Base-by-base conservation (phyloP, 768 basidiomycete genomes). In the Psilocybe cubensis region DNA sequence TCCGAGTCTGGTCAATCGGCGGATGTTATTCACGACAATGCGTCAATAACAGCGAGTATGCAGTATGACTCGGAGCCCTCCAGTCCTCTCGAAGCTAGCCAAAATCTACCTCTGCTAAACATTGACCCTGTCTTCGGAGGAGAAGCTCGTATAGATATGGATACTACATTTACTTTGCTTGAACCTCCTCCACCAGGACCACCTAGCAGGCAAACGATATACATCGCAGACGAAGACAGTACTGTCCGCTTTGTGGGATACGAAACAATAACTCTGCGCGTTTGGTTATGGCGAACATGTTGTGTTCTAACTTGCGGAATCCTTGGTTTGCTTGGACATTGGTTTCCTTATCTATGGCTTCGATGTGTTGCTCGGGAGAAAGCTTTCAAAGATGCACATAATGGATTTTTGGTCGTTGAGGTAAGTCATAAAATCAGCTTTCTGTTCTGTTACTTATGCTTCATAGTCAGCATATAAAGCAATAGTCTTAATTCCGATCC, bases 321-420 rank as follows among this genome's bases (percentile, higher is more conserved):
- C 4, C 75, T 98, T 20, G 88, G 82, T 10, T 79, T 99, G 17
- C 72, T 96, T 8, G 96, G 95, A 3, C 87, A 94, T 66, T 99
- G 97, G 97, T 87, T 97, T 62, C 97, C 97, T 54, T 83, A 81
- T 4, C 62, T 95, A 24, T 98, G 97, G 97, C 83, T 98, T 49
- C 84, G 84, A 25, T 96, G 89, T 83, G 90, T 92, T 20, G 85
- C 93, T 1, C 80, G 76, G 43, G 92, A 96, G 71, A 92, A 84
- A 52, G 89, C 90, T 20, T 99, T 98, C 66, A 84, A 85, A 46
- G 75, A 91, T 54, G 77, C 86, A 8, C 71, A 74, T 31, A 74
- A 84, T 62, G 92, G 91, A 3, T 89, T 94, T 63, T 81, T 97
- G 38, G 91, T 96, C 17, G 87, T 96, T 33, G 95, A 99, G 85